A percentile compares a stretch with the other conserved stretches of the same genome.
These are phyloP conservation scores for Xylaria sp. DNA, from an alignment of 495 filamentous ascomycete genomes.

Conservation along the genomic window DNA sequence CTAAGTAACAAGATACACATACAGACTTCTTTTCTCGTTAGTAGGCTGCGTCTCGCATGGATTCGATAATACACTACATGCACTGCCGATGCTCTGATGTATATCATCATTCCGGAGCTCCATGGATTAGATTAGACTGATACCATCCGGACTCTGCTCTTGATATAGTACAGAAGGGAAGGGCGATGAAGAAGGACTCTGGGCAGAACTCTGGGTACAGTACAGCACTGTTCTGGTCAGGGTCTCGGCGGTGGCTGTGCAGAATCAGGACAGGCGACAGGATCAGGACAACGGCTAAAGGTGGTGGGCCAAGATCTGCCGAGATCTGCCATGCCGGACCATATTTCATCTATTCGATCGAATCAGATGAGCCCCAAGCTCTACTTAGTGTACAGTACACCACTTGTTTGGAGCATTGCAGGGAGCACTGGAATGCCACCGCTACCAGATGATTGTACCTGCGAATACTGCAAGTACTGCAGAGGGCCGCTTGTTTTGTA, in stretches of 20 bases:
- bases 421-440: background rate
- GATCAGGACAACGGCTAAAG: background rate
- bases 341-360: slow-evolving; percentile 4
- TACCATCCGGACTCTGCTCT: background rate
- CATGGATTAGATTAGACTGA: background rate
- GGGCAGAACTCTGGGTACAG: too few relatives aligned
- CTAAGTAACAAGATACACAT: background rate
- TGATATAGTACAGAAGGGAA: background rate
- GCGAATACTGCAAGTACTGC: too few relatives aligned
- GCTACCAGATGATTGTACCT: background rate
- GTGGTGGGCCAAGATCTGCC: slow-evolving; percentile 27
- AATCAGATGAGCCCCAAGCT: background rate
- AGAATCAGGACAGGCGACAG: background rate
- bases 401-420: too few relatives aligned
- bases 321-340: slow-evolving; percentile 26
- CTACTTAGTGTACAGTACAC: too few relatives aligned
- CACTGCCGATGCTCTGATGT: background rate
- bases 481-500: background rate
- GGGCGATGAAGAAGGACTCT: background rate
- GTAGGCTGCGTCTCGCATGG: background rate
- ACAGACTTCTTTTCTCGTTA: background rate
- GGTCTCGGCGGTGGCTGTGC: slow-evolving; percentile 24
- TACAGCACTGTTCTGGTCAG: too few relatives aligned
- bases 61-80: background rate
- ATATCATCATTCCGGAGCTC: slow-evolving; percentile 10